These are phyloP conservation scores for Mycena venus DNA, from an alignment of 768 basidiomycete genomes.

Conservation along the genomic window DNA sequence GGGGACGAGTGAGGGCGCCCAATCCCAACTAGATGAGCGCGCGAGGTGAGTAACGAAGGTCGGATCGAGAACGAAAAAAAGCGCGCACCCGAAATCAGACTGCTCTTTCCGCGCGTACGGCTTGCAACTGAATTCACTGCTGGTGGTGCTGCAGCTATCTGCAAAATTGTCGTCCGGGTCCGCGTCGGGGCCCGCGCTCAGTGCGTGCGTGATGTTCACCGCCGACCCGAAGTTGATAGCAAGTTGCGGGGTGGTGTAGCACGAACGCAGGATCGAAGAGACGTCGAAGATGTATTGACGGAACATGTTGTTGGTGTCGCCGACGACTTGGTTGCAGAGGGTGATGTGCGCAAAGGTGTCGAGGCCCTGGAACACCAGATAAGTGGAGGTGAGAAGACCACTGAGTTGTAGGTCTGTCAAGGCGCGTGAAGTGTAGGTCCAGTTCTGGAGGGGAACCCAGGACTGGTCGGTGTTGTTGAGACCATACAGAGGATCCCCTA, in stretches of 20 bases:
- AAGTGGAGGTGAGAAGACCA: neutral
- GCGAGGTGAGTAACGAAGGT: no score
- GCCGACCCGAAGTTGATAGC: slow-evolving; percentile 23
- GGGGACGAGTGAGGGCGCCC: slow-evolving; percentile 22
- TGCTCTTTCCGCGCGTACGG: slow-evolving; percentile 26
- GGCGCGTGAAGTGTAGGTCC: slow-evolving; percentile 23
- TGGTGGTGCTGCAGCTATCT: slow-evolving; percentile 18
- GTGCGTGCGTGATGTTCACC: slow-evolving; percentile 17
- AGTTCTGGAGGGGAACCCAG: slow-evolving; percentile 23
- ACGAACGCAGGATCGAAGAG: slow-evolving; percentile 1
- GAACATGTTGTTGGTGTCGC: slow-evolving; percentile 24
- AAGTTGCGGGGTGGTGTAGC: slow-evolving; percentile 5
- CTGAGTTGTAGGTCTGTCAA: slow-evolving; percentile 3
- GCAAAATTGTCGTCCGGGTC: slow-evolving; percentile 20
- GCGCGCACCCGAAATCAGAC: slow-evolving; percentile 25
- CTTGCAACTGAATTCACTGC: slow-evolving; percentile 28
- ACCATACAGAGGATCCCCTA: slow-evolving; percentile 21
- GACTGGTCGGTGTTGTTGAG: slow-evolving; percentile 23
- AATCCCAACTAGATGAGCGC: no score
- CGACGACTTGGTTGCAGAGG: slow-evolving; percentile 19
- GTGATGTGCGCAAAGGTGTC: slow-evolving; percentile 22
- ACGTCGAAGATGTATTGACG: slow-evolving; percentile 26
- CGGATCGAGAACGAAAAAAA: no score
- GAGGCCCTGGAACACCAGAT: slow-evolving; percentile 26
- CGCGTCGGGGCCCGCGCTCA: slow-evolving; percentile 14